These are phyloP conservation scores for Stagonosporopsis rhizophila DNA, from an alignment of 2,329 filamentous ascomycete genomes.

Conservation along the genomic window DNA sequence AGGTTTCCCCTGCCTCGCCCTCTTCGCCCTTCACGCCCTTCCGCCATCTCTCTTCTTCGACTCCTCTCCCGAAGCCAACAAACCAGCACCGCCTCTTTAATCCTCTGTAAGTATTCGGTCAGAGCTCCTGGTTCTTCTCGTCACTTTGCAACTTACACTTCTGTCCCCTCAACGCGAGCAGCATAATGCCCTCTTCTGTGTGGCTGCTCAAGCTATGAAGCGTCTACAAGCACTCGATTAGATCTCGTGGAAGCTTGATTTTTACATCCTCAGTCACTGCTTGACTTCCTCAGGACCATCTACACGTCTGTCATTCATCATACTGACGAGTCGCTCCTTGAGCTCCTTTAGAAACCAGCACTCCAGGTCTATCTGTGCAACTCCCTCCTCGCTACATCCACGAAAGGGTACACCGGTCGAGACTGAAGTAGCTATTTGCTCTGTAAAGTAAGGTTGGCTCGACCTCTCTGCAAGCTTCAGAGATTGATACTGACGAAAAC, in stretches of 20 bases:
- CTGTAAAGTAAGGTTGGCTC: slow-evolving; percentile 3
- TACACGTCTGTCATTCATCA: neutral
- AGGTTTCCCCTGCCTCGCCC: slow-evolving; percentile 2
- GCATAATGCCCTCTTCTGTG: neutral
- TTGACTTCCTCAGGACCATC: neutral
- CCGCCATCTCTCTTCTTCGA: neutral
- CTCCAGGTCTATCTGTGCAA: neutral
- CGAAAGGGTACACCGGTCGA: neutral
- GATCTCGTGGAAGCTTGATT: neutral
- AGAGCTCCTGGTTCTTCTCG: neutral
- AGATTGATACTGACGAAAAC: neutral
- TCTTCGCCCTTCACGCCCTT: neutral
- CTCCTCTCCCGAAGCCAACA: neutral
- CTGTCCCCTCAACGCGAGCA: neutral
- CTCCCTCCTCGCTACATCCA: neutral
- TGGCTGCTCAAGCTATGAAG: neutral
- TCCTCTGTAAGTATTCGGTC: slow-evolving; percentile 1
- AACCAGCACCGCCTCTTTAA: neutral
- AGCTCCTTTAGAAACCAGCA: neutral
- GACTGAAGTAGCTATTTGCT: neutral
- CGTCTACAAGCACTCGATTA: neutral
- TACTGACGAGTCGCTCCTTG: neutral
- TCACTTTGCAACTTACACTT: neutral
- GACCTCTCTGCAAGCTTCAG: neutral
- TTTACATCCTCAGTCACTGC: neutral